A percentile compares a stretch with the other conserved stretches of the same genome.
These are phyloP conservation scores for Cladosporium phlei DNA, from an alignment of 2,329 filamentous ascomycete genomes.

Conservation along the genomic window DNA sequence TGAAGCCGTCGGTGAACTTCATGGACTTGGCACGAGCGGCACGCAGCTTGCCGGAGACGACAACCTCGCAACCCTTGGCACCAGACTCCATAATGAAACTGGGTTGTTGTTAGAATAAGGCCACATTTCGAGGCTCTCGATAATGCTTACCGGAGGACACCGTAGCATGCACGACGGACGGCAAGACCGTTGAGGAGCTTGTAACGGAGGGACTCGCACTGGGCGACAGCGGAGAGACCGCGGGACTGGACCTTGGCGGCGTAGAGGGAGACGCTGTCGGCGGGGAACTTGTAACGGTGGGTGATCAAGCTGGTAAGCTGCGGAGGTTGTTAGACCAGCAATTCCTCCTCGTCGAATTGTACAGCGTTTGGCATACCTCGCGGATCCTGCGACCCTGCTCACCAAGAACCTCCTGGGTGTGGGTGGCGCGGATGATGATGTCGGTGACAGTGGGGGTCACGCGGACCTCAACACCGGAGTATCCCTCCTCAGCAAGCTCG, in stretches of 20 bases:
- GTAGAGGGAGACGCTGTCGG: conserved; percentile 99
- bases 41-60: conserved; percentile 97
- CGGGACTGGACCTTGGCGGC: conserved; percentile 99
- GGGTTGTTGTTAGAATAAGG: conserved; percentile 11
- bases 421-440: conserved; percentile 99
- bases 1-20: conserved; percentile 99
- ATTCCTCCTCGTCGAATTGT: not conserved
- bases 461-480: conserved; percentile 99
- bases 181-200: conserved; percentile 99
- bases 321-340: not conserved
- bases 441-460: conserved; percentile 99
- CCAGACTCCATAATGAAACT: conserved; percentile 99
- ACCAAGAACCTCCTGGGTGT: conserved; percentile 99
- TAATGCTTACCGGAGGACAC: conserved; percentile 63
- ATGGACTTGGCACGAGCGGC: conserved; percentile 99
- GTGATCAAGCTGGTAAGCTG: conserved; percentile 97
- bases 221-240: conserved; percentile 97
- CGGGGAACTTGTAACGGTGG: conserved; percentile 99
- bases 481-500: conserved; percentile 99
- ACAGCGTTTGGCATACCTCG: conserved; percentile 47
- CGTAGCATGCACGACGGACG: conserved; percentile 98
- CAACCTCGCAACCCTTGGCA: conserved; percentile 99
- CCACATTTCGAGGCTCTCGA: not conserved
- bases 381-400: conserved; percentile 99
- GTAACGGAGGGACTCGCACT: conserved; percentile 99